Conservation (phyloP, 2,329 filamentous ascomycete species). For the Pseudogymnoascus sp. region DNA sequence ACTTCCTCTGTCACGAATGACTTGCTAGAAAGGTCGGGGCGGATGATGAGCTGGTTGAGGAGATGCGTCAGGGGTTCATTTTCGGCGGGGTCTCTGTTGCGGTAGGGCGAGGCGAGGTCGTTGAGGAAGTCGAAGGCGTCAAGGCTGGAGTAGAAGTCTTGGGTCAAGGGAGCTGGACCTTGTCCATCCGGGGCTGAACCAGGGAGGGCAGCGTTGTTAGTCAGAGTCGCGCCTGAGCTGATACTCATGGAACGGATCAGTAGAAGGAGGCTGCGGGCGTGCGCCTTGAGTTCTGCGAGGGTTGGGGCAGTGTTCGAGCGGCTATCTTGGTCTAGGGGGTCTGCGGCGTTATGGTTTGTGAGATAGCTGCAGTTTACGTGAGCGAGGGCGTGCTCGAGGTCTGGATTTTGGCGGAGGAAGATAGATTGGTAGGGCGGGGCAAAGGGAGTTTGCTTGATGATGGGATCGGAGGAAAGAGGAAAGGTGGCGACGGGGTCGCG, state of each 20-base stretch:
- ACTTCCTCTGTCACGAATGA: not conserved
- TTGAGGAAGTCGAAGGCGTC: constrained; percentile 53
- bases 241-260: constrained; percentile 45
- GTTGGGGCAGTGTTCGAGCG: constrained; percentile 36
- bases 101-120: constrained; percentile 43
- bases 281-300: constrained; percentile 51
- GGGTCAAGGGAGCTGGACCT: not conserved
- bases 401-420: constrained; percentile 11
- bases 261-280: constrained; percentile 49
- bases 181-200: constrained; percentile 9
- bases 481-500: not conserved
- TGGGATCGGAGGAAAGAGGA: not conserved
- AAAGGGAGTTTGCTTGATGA: constrained; percentile 11
- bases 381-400: constrained; percentile 24
- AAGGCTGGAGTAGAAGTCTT: constrained; percentile 31
- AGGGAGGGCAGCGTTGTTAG: constrained; percentile 16
- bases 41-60: constrained; percentile 18
- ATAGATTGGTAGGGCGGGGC: constrained; percentile 18
- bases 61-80: constrained; percentile 22
- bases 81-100: constrained; percentile 29
- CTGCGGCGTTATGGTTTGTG: constrained; percentile 39
- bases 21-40: not conserved
- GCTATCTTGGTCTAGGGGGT: constrained; percentile 51
- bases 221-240: constrained; percentile 26
- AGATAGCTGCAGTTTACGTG: constrained; percentile 53